Evolutionary conservation across 441 rosid species (phyloP).

Genomic region (Breynia disticha): DNA sequence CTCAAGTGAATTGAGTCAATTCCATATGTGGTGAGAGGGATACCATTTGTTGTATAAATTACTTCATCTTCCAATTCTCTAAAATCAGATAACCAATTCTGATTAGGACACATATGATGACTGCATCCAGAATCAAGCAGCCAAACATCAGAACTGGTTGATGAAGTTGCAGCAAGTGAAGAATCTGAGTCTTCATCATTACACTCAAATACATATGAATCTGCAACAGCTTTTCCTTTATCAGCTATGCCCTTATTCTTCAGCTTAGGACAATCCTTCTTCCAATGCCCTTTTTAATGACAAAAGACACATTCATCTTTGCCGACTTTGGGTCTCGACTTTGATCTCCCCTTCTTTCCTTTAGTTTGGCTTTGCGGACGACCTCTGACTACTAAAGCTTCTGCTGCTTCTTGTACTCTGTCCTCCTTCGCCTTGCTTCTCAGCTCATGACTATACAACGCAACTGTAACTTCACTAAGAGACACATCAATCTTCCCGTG

Average conservation of each 20-base stretch:
- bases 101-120: background rate
- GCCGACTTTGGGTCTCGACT: background rate
- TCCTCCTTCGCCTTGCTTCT: too few relatives aligned
- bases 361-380: background rate
- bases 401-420: too few relatives aligned
- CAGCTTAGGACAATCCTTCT: too few relatives aligned
- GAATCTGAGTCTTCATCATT: background rate
- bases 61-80: background rate
- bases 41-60: too few relatives aligned
- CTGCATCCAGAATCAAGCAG: too few relatives aligned
- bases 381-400: background rate
- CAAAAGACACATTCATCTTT: conserved; percentile 4
- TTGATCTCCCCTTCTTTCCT: too few relatives aligned
- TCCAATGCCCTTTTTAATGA: conserved; percentile 1
- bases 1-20: background rate
- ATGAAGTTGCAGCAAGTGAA: background rate
- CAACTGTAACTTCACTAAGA: too few relatives aligned
- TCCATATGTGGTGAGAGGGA: background rate
- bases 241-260: too few relatives aligned
- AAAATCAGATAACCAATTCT: background rate
- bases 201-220: background rate
- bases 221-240: background rate
- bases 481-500: too few relatives aligned
- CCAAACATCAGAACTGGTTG: too few relatives aligned
- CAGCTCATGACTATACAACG: too few relatives aligned